Evolutionary conservation across 768 basidiomycete species (phyloP).

Genomic region (Suillus subaureus): DNA sequence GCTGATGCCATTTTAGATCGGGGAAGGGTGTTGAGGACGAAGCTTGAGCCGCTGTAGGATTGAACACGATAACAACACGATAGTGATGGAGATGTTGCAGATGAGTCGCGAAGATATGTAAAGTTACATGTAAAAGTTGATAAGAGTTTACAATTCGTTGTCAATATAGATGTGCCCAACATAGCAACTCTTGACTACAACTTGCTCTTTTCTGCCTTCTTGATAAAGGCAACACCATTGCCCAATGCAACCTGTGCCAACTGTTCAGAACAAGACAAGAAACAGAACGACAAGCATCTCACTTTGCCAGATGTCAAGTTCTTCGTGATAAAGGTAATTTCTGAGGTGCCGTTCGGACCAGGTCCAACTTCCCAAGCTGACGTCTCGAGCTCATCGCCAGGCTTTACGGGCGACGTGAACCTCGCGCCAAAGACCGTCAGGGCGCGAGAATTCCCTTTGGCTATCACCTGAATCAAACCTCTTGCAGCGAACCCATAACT

Average conservation of each 20-base stretch:
- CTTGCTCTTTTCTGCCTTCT: constrained; percentile 50
- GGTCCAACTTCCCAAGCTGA: constrained; percentile 76
- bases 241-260: constrained; percentile 51
- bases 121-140: not conserved
- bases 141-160: not conserved
- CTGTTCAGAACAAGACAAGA: constrained; percentile 8
- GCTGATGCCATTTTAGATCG: constrained; percentile 65
- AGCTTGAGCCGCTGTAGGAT: constrained; percentile 10
- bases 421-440: constrained; percentile 71
- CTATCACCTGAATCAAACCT: constrained; percentile 66
- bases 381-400: constrained; percentile 81
- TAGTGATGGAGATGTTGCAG: not conserved
- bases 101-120: not conserved
- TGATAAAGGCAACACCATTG: constrained; percentile 64
- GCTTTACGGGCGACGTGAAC: constrained; percentile 84
- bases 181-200: constrained; percentile 28
- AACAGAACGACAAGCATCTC: constrained; percentile 11
- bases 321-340: constrained; percentile 65
- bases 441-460: constrained; percentile 58
- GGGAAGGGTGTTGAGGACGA: constrained; percentile 50
- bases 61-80: not conserved
- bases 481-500: constrained; percentile 84
- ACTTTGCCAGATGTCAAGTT: constrained; percentile 64
- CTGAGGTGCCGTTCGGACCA: constrained; percentile 57
- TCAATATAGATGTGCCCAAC: not conserved